Evolutionary conservation across 192 early-diverging fungal genomes (phyloP).

Genomic region (Phlyctochytrium arcticum): DNA sequence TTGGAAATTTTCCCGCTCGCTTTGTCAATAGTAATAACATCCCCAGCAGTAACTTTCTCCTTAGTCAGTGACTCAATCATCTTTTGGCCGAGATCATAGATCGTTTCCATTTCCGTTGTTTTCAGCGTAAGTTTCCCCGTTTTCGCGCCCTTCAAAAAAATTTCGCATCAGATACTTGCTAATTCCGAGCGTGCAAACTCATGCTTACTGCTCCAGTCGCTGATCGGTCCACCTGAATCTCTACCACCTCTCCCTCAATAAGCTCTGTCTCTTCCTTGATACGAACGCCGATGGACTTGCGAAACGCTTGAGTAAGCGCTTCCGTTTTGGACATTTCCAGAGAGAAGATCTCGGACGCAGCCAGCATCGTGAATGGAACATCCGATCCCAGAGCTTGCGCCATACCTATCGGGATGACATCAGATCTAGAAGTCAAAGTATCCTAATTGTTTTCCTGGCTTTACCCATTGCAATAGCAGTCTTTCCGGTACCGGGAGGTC

Average conservation of each 20-base stretch:
- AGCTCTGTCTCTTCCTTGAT: constrained; percentile 99
- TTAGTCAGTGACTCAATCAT: constrained; percentile 97
- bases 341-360: constrained; percentile 97
- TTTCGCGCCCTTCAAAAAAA: constrained; percentile 69
- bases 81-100: constrained; percentile 97
- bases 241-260: constrained; percentile 98
- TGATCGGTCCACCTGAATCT: constrained; percentile 94
- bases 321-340: constrained; percentile 99
- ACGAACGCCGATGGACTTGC: constrained; percentile 93
- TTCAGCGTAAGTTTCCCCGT: constrained; percentile 97
- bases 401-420: constrained; percentile 55
- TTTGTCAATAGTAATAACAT: constrained; percentile 98
- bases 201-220: constrained; percentile 74
- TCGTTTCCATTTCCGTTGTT: constrained; percentile 99
- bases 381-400: constrained; percentile 90
- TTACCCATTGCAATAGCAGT: constrained; percentile 98
- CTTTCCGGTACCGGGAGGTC: constrained; percentile 95
- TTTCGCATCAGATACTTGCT: neutral
- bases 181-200: neutral
- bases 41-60: constrained; percentile 96
- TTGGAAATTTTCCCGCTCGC: constrained; percentile 93
- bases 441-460: neutral
- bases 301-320: constrained; percentile 95
- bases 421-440: neutral
- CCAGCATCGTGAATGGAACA: constrained; percentile 96